Evolutionary conservation across 2,329 filamentous ascomycete species (phyloP).

Genomic region (Microcyclosporella mali): DNA sequence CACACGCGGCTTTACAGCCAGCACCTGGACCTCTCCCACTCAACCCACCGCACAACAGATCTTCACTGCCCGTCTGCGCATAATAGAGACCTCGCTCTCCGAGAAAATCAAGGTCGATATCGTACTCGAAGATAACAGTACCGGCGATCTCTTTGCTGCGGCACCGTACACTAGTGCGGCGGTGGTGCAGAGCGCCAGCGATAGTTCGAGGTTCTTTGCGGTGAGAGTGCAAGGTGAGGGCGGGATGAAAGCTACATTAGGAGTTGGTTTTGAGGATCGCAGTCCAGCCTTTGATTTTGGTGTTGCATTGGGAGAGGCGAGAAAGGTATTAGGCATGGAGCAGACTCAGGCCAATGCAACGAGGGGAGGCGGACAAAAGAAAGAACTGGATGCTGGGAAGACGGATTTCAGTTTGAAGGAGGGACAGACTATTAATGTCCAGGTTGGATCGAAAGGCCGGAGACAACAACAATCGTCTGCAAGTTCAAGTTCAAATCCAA

Average conservation of each 20-base stretch:
- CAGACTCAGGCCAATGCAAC: conserved; percentile 36
- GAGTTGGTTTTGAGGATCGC: conserved; percentile 81
- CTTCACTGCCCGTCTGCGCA: conserved; percentile 74
- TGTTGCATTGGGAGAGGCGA: conserved; percentile 70
- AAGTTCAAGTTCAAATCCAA: conserved; percentile 34
- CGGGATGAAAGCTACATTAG: conserved; percentile 70
- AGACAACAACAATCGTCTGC: conserved; percentile 31
- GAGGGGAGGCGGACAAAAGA: conserved; percentile 46
- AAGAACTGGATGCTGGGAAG: conserved; percentile 19
- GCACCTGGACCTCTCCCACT: conserved; percentile 64
- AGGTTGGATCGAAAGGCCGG: conserved; percentile 57
- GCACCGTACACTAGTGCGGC: conserved; percentile 64
- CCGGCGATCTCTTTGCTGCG: conserved; percentile 73
- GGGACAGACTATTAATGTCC: conserved; percentile 81
- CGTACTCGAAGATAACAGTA: conserved; percentile 68
- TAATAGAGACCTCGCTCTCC: conserved; percentile 31
- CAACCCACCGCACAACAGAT: conserved; percentile 64
- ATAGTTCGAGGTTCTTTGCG: conserved; percentile 80
- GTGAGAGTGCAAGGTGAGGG: conserved; percentile 69
- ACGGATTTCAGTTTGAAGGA: conserved; percentile 77
- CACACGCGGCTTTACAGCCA: conserved; percentile 71
- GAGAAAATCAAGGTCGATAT: conserved; percentile 48
- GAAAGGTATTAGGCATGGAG: conserved; percentile 62
- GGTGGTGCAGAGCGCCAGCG: conserved; percentile 69
- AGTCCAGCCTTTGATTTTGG: conserved; percentile 81